Conservation (phyloP, 2,329 filamentous ascomycete species). For the Cordyceps farinosa region DNA sequence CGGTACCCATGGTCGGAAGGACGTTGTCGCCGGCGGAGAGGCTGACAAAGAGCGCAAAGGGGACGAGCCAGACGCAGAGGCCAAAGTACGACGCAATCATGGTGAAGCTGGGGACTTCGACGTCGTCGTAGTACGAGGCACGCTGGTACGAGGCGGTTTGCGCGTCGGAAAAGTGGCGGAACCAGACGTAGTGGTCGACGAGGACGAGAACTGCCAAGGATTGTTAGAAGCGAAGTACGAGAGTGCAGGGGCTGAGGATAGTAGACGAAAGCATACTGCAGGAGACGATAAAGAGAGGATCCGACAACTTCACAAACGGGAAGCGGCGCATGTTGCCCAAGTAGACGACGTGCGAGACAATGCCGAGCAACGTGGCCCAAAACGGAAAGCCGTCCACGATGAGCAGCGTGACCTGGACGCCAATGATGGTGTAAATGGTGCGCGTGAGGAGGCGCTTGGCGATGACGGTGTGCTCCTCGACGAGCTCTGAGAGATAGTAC, state of each 20-base stretch:
- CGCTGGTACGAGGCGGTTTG: slow-evolving; percentile 56
- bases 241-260: too few relatives aligned
- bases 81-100: slow-evolving; percentile 97
- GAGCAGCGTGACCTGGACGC: slow-evolving; percentile 68
- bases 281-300: slow-evolving; percentile 80
- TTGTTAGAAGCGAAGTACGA: neutral
- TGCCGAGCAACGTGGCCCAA: slow-evolving; percentile 66
- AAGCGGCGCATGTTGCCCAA: slow-evolving; percentile 76
- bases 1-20: slow-evolving; percentile 81
- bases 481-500: slow-evolving; percentile 96
- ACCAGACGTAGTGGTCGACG: slow-evolving; percentile 93
- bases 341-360: slow-evolving; percentile 81
- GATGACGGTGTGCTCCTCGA: slow-evolving; percentile 94
- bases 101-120: slow-evolving; percentile 74
- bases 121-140: slow-evolving; percentile 59
- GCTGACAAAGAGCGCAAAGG: slow-evolving; percentile 92
- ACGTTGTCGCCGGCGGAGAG: slow-evolving; percentile 93
- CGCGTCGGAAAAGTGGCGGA: slow-evolving; percentile 77
- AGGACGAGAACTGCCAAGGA: slow-evolving; percentile 65
- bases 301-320: slow-evolving; percentile 76
- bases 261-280: slow-evolving; percentile 59
- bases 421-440: slow-evolving; percentile 80
- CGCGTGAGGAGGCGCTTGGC: slow-evolving; percentile 81
- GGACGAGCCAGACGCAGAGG: slow-evolving; percentile 92
- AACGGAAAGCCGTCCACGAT: slow-evolving; percentile 84